Evolutionary conservation across 108 stramenopile species (phyloP).

Genomic region (Skeletonema menzelii): DNA sequence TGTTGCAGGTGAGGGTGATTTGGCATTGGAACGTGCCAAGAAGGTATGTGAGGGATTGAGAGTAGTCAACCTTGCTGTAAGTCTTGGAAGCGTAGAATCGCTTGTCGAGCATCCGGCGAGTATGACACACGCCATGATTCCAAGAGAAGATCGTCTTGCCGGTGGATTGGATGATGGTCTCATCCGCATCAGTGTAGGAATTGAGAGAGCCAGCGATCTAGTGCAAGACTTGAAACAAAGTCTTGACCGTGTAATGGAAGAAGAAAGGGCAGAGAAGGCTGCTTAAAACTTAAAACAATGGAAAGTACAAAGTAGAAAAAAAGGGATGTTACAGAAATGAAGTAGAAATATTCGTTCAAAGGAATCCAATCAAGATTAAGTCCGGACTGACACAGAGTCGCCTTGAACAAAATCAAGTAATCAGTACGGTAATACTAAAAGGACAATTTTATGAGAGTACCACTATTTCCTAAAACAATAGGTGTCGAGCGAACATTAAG

Average conservation of each 20-base stretch:
- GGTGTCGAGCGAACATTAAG: neutral
- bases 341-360: neutral
- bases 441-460: neutral
- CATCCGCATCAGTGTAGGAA: conserved; percentile 79
- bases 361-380: neutral
- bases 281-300: too few relatives aligned
- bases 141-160: conserved; percentile 61
- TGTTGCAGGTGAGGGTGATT: conserved; percentile 57
- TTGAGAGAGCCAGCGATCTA: conserved; percentile 73
- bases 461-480: neutral
- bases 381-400: neutral
- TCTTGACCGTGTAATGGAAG: conserved; percentile 49
- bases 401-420: neutral
- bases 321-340: neutral
- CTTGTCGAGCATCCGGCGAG: conserved; percentile 74
- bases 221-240: conserved; percentile 69
- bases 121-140: conserved; percentile 89
- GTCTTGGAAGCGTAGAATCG: conserved; percentile 83
- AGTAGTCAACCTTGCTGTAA: conserved; percentile 75
- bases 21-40: conserved; percentile 51
- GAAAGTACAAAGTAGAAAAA: neutral
- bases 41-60: conserved; percentile 54
- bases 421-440: conserved; percentile 2
- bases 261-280: conserved; percentile 3
- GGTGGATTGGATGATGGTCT: conserved; percentile 76